phyloP scores from a whole-genome alignment of 495 filamentous ascomycete species.

The Lophium mytilinum region DNA sequence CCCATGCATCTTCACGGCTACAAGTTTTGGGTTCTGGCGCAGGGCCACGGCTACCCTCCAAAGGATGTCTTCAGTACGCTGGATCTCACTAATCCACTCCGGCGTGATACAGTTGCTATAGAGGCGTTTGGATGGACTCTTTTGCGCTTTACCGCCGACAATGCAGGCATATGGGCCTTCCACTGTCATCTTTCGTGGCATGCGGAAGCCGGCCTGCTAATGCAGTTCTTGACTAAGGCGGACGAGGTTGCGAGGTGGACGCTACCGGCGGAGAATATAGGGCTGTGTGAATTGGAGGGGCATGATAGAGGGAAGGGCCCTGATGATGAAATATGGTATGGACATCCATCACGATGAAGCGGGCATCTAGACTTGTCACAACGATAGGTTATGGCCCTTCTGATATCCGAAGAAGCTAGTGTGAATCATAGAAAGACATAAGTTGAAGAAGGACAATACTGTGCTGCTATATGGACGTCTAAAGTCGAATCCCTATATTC shows the following conservation, averaged over 20 bases:
- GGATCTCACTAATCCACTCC: slow-evolving; percentile 27
- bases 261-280: slow-evolving; percentile 38
- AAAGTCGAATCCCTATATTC: too few species aligned
- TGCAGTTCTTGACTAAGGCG: slow-evolving; percentile 48
- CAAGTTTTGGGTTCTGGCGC: slow-evolving; percentile 51
- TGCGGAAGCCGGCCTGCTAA: slow-evolving; percentile 48
- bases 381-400: too few species aligned
- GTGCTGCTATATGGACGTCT: too few species aligned
- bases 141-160: slow-evolving; percentile 28
- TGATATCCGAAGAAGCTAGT: too few species aligned
- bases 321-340: slow-evolving; percentile 34
- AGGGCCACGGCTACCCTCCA: slow-evolving; percentile 47
- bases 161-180: slow-evolving; percentile 31
- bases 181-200: slow-evolving; percentile 46
- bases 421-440: too few species aligned
- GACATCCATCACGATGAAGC: neutral
- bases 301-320: slow-evolving; percentile 40
- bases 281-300: slow-evolving; percentile 37
- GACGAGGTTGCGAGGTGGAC: slow-evolving; percentile 39
- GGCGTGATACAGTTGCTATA: slow-evolving; percentile 29
- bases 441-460: too few species aligned
- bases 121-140: slow-evolving; percentile 31
- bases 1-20: slow-evolving; percentile 39
- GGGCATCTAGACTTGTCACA: too few species aligned
- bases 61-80: slow-evolving; percentile 14